Evolutionary conservation across 1,139 yeast species (phyloP).

Genomic region (Wickerhamiella pararugosa): DNA sequence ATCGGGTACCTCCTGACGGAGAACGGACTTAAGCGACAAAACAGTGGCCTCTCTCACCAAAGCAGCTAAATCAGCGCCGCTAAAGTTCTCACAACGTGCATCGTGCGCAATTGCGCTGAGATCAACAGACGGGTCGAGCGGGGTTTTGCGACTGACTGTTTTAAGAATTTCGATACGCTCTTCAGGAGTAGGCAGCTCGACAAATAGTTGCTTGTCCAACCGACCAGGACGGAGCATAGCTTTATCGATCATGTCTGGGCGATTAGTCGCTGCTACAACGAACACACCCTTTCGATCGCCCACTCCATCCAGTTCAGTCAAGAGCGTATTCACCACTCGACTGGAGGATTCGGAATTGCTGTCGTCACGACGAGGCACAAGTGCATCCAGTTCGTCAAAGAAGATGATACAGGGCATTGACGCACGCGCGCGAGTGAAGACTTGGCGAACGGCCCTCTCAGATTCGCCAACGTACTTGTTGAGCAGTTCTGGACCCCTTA

Average conservation of each 20-base stretch:
- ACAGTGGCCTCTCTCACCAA: conserved; percentile 89
- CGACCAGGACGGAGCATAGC: conserved; percentile 98
- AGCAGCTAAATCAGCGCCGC: conserved; percentile 93
- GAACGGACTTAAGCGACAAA: conserved; percentile 58
- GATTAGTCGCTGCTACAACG: conserved; percentile 91
- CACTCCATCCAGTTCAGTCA: conserved; percentile 89
- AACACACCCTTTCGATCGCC: conserved; percentile 86
- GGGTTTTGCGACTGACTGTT: conserved; percentile 65
- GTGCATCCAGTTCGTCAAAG: conserved; percentile 90
- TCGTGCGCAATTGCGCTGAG: conserved; percentile 50
- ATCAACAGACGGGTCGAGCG: conserved; percentile 51
- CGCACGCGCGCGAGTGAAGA: conserved; percentile 85
- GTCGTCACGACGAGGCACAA: conserved; percentile 87
- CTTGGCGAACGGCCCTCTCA: conserved; percentile 89
- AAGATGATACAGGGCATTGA: conserved; percentile 91
- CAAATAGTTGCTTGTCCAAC: conserved; percentile 80
- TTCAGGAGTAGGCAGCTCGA: conserved; percentile 65
- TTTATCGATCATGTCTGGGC: conserved; percentile 97
- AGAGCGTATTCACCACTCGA: conserved; percentile 82
- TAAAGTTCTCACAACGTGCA: conserved; percentile 70
- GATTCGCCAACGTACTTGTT: conserved; percentile 96
- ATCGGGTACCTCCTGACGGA: conserved; percentile 22
- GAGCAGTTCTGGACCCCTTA: conserved; percentile 86
- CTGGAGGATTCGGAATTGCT: conserved; percentile 77
- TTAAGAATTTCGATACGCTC: conserved; percentile 72